Percentiles rank a stretch among this genome's conserved stretches.
phyloP scores from a whole-genome alignment of 1,284 basidiomycete genomes.

The Mycocalia duriaeana region DNA sequence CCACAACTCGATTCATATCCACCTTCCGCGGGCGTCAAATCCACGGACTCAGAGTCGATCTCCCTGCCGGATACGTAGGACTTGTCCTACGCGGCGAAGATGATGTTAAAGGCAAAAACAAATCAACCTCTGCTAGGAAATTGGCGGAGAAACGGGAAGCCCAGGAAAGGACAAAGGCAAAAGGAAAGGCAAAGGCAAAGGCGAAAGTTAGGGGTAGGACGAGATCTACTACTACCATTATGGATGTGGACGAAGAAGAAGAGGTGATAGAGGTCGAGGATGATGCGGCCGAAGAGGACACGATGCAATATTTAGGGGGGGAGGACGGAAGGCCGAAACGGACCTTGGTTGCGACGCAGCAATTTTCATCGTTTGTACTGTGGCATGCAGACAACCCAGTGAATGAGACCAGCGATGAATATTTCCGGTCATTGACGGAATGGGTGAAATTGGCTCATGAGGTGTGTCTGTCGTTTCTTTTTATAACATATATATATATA shows the following conservation, averaged over 20 bases:
- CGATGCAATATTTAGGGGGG: background rate
- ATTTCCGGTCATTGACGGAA: conserved; percentile 57
- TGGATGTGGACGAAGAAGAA: background rate
- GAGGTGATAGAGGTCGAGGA: conserved; percentile 13
- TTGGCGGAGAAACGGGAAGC: conserved; percentile 9
- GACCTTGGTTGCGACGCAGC: conserved; percentile 40
- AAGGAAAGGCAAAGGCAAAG: conserved; percentile 11
- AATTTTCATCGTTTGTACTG: conserved; percentile 58
- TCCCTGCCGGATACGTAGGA: conserved; percentile 68
- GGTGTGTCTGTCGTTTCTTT: conserved; percentile 33
- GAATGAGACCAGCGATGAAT: conserved; percentile 65
- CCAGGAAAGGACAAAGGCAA: conserved; percentile 14
- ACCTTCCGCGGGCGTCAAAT: conserved; percentile 70
- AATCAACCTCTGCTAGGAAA: too few species aligned
- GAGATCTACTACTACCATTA: conserved; percentile 18
- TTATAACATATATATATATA: too few species aligned
- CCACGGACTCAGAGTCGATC: conserved; percentile 53
- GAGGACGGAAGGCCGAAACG: conserved; percentile 21
- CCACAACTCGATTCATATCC: conserved; percentile 45
- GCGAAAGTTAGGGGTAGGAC: conserved; percentile 13
- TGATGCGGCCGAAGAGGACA: conserved; percentile 4
- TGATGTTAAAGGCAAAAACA: conserved; percentile 11
- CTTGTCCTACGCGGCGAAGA: conserved; percentile 43
- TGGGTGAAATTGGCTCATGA: conserved; percentile 58
- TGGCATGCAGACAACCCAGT: conserved; percentile 72